Evolutionary conservation across 2,329 filamentous ascomycete species (phyloP), one percentile per base, ranked within the genome.

Genomic region (Blumeria graminis): DNA sequence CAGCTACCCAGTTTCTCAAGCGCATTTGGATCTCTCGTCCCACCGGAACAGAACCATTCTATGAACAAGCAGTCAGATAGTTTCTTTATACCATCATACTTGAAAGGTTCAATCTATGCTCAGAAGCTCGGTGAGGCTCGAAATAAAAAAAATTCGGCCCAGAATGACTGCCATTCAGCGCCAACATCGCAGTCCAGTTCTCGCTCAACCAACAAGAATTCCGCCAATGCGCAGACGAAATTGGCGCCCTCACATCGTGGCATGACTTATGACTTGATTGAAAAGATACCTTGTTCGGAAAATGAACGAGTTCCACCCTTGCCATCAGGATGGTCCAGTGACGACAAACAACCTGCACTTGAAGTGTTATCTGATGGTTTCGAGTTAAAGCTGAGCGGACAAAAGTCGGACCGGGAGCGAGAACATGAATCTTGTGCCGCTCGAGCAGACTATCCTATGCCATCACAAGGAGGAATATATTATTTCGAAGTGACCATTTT

Each of bases 401-500:
- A 69, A 0, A 75, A 74, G 63, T 69, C 67, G 28, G 65, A 71
- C 36, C 59, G 62, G 46, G 75, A 78, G 54, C 71, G 74, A 55
- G 78, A 81, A 7, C 73, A 84, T 64, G 92, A 96, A 67, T 86
- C 87, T 16, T 87, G 81, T 38, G 79, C 86, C 11, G 80, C 94
- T 57, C 80, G 92, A 57, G 79, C 89, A 33, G 84, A 98, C 67
- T 75, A 88, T 66, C 78, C 81, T 53, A 95, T 96, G 80, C 88
- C 92, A 3, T 75, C 80, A 38, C 84, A 94, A 65, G 92, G 86
- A 62, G 92, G 92, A 1, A 82, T 98, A 58, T 98, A 94, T 68
- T 98, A 98, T 68, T 98, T 81, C 65, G 92, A 98, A 66, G 74
- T 83, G 28, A 69, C 76, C 8, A 76, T 86, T 52, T 67, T 81